A percentile compares a stretch with the other conserved stretches of the same genome.
Conservation (phyloP, 2,329 filamentous ascomycete species). For the Calonectria honghensis region DNA sequence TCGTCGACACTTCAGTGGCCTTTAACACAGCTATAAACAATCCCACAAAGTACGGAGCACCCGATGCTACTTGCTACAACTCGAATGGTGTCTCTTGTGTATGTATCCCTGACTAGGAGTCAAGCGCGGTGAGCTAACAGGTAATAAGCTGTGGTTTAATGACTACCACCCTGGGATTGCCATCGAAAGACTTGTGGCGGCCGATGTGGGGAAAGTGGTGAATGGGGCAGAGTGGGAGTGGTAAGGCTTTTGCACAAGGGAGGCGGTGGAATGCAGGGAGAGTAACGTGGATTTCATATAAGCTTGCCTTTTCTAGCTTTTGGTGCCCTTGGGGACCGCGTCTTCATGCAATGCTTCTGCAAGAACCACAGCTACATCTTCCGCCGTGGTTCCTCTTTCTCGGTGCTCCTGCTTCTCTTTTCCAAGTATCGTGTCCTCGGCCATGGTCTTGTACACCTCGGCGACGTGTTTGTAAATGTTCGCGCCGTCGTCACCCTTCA, state of each 20-base stretch:
- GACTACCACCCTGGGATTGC: conserved; percentile 64
- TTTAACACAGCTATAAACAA: conserved; percentile 66
- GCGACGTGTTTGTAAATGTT: conserved; percentile 66
- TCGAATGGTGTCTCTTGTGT: conserved; percentile 64
- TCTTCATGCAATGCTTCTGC: background rate
- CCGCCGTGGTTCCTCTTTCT: conserved; percentile 72
- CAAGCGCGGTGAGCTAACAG: background rate
- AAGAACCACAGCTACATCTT: conserved; percentile 68
- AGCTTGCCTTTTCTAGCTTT: background rate
- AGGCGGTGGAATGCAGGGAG: background rate
- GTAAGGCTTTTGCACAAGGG: background rate
- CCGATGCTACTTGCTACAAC: conserved; percentile 65
- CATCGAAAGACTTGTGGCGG: conserved; percentile 63
- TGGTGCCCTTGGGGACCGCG: background rate
- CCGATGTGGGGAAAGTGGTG: conserved; percentile 57
- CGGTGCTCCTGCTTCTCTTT: conserved; percentile 74
- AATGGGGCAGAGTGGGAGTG: background rate
- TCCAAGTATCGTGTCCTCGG: conserved; percentile 76
- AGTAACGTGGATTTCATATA: background rate
- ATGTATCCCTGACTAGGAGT: background rate
- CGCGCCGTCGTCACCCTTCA: conserved; percentile 4
- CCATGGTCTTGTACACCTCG: conserved; percentile 76
- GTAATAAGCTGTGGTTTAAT: conserved; percentile 63
- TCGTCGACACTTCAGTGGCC: conserved; percentile 64
- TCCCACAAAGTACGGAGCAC: conserved; percentile 64